Conservation (phyloP, 2,329 filamentous ascomycete species). For the Raffaelea deltoideospora region DNA sequence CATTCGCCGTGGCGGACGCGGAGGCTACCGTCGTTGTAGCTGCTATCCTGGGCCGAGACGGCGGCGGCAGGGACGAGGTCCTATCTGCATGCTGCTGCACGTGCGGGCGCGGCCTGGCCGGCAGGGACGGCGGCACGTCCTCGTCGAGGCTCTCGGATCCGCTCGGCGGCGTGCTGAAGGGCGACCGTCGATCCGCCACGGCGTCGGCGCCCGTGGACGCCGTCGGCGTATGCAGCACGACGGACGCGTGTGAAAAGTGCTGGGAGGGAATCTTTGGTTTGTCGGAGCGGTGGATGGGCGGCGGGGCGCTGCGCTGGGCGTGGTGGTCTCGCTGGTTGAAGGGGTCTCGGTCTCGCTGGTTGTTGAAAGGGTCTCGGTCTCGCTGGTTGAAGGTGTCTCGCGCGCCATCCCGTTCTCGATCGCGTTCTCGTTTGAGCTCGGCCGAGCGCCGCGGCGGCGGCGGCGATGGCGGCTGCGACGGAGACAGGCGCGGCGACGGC, state of each 20-base stretch:
- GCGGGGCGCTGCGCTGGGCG: conserved; percentile 32
- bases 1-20: neutral
- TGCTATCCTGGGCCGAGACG: neutral
- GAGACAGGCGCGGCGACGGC: conserved; percentile 30
- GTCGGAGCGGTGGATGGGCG: conserved; percentile 65
- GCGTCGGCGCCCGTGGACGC: conserved; percentile 22
- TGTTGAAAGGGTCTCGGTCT: conserved; percentile 3
- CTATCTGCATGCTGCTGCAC: conserved; percentile 11
- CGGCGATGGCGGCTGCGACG: conserved; percentile 43
- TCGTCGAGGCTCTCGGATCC: conserved; percentile 47
- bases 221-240: neutral
- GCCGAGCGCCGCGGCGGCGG: conserved; percentile 48
- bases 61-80: conserved; percentile 1
- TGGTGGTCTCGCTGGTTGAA: neutral
- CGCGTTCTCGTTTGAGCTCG: conserved; percentile 37
- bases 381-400: too few species aligned
- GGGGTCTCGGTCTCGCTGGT: neutral
- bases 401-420: too few species aligned
- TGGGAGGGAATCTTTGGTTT: conserved; percentile 34
- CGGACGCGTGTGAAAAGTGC: neutral
- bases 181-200: conserved; percentile 38
- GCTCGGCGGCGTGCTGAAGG: conserved; percentile 74
- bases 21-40: neutral
- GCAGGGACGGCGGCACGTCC: conserved; percentile 34
- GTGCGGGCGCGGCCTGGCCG: conserved; percentile 32